Evolutionary conservation across 345 rosid species (phyloP).

Genomic region (Gossypium australe): DNA sequence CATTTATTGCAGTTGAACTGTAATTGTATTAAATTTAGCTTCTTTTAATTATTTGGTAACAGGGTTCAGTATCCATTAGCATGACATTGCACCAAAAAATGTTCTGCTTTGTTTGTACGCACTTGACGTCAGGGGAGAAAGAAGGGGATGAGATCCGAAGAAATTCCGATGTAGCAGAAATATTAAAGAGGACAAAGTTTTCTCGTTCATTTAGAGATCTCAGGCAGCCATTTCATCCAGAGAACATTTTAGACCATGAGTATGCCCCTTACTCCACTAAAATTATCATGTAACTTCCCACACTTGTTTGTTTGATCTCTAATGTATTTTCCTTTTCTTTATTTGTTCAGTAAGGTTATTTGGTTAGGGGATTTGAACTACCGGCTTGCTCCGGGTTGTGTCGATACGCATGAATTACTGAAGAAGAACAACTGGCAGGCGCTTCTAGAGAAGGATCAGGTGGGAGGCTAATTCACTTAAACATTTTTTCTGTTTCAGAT

Average conservation of each 20-base stretch:
- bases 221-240: conserved; percentile 34
- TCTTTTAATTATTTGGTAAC: not conserved
- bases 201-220: conserved; percentile 33
- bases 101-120: conserved; percentile 87
- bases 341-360: conserved; percentile 52
- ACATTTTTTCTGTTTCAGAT: not conserved
- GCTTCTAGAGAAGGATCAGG: conserved; percentile 67
- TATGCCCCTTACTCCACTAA: conserved; percentile 27
- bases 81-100: conserved; percentile 61
- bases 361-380: conserved; percentile 99
- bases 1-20: not conserved
- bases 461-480: not conserved
- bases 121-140: conserved; percentile 87
- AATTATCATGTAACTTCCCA: not conserved
- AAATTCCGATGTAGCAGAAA: conserved; percentile 74
- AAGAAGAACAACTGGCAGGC: conserved; percentile 66
- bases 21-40: not conserved
- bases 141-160: conserved; percentile 81
- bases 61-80: conserved; percentile 91
- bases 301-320: not conserved
- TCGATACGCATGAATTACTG: conserved; percentile 45
- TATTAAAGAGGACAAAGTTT: conserved; percentile 75
- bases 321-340: not conserved
- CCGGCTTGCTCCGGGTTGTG: conserved; percentile 55
- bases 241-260: conserved; percentile 76